Conservation (phyloP, 208 protist genomes). For the Entamoeba moshkovskii region DNA sequence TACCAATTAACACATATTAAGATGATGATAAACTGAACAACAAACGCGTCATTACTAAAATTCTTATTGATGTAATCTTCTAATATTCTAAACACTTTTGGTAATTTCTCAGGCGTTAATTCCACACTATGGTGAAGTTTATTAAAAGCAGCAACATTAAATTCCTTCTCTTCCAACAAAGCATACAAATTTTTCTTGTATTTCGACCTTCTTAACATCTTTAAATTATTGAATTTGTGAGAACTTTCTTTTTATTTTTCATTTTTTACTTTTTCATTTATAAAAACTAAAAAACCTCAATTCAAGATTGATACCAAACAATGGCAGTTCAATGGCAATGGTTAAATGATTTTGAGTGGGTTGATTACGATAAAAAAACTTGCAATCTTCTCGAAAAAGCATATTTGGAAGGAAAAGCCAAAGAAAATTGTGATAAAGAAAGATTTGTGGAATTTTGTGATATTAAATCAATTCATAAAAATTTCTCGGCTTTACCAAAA, state of each 20-base stretch:
- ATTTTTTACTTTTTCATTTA: no score
- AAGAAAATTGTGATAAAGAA: not conserved
- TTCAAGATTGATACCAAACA: no score
- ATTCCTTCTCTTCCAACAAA: not conserved
- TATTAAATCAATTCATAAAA: not conserved
- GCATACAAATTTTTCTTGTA: not conserved
- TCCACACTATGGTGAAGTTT: not conserved
- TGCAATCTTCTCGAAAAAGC: not conserved
- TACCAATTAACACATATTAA: not conserved
- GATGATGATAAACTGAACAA: not conserved
- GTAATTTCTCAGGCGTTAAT: not conserved
- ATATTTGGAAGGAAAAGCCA: not conserved
- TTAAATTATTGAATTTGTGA: not conserved
- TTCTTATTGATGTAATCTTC: not conserved
- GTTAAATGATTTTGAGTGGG: not conserved
- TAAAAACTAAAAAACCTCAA: no score
- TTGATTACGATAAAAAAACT: not conserved
- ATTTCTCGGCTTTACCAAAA: not conserved
- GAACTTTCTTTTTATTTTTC: no score
- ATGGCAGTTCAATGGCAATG: not conserved
- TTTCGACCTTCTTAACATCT: not conserved
- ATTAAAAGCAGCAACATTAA: not conserved
- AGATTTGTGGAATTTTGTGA: not conserved
- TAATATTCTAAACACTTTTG: not conserved
- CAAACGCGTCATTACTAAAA: not conserved